Base-by-base conservation (phyloP, 2,329 filamentous ascomycete species). In the Fusarium vanettenii region DNA sequence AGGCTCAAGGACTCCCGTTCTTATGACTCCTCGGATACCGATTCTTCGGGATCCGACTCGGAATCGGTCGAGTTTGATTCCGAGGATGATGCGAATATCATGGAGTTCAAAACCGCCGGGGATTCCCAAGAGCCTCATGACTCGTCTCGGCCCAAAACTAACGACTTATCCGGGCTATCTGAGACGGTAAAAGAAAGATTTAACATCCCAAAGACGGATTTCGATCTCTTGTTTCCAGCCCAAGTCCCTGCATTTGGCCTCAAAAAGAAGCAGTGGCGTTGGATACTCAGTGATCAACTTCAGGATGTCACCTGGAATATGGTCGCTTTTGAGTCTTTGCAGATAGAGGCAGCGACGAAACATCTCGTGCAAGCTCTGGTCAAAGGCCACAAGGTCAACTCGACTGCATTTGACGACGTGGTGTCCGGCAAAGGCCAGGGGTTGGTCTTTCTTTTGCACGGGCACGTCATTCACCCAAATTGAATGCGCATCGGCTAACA, bases 341-440 rank as follows among this genome's bases (percentile, higher is more conserved):
- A 48, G 1, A 6, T 48, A 1, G 43, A 48, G 0, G 0, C 4
- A 2, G 22, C 0, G 0, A 48, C 43, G 2, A 48, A 18, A 6
- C 43, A 48, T 16, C 22, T 25, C 13, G 7, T 48, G 1, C 11
- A 48, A 25, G 43, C 43, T 25, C 20, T 48, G 1, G 43, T 48
- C 0, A 45, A 45, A 20, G 43, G 43, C 0, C 43, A 45, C 43
- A 45, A 45, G 43, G 13, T 13, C 4, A 45, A 25, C 20, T 45
- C 43, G 20, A 45, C 43, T 9, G 43, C 20, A 10, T 48, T 25
- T 9, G 43, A 18, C 13, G 43, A 48, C 5, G 43, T 48, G 1
- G 43, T 48, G 0, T 0, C 43, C 7, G 43, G 43, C 1, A 48
- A 48, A 2, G 43, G 43, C 43, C 43, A 48, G 6, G 43, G 43